Percentiles rank a stretch among this genome's conserved stretches.
phyloP scores from a whole-genome alignment of 2,329 filamentous ascomycete genomes.

The Penicillium sclerotigenum region DNA sequence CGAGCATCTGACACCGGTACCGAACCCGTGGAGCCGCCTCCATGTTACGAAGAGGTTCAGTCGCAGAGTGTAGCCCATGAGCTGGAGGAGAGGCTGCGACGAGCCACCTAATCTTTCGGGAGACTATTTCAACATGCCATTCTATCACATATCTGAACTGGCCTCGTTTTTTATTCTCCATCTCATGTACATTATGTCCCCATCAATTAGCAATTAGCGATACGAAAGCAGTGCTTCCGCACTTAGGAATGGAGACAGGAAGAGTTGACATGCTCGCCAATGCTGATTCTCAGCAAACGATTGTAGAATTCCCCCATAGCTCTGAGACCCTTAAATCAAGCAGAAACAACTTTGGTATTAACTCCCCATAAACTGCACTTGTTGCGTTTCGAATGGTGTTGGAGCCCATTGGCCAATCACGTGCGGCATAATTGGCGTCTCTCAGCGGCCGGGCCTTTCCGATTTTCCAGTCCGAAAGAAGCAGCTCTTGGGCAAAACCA shows the following conservation, averaged over 20 bases:
- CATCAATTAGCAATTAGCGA: constrained; percentile 12
- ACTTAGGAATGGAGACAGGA: constrained; percentile 3
- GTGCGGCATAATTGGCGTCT: constrained; percentile 38
- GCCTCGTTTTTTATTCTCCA: not conserved
- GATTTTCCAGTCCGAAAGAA: constrained; percentile 40
- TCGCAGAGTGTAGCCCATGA: constrained; percentile 73
- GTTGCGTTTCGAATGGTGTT: not conserved
- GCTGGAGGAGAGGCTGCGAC: constrained; percentile 58
- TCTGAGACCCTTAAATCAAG: not conserved
- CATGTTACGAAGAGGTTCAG: constrained; percentile 88
- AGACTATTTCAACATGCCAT: not conserved
- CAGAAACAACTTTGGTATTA: not conserved
- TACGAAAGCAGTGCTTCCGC: constrained; percentile 9
- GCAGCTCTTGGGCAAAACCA: constrained; percentile 35
- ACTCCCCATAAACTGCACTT: not conserved
- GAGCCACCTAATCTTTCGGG: constrained; percentile 23
- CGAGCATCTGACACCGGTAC: constrained; percentile 30
- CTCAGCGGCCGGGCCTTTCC: constrained; percentile 40
- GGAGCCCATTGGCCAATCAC: constrained; percentile 36
- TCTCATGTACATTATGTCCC: constrained; percentile 18
- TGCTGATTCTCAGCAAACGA: not conserved
- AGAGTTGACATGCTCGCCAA: not conserved
- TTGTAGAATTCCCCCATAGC: no score
- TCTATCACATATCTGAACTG: not conserved
- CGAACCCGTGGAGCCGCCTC: constrained; percentile 70